Conservation (phyloP, 306 rosid genomes). For the Macrotyloma uniflorum region DNA sequence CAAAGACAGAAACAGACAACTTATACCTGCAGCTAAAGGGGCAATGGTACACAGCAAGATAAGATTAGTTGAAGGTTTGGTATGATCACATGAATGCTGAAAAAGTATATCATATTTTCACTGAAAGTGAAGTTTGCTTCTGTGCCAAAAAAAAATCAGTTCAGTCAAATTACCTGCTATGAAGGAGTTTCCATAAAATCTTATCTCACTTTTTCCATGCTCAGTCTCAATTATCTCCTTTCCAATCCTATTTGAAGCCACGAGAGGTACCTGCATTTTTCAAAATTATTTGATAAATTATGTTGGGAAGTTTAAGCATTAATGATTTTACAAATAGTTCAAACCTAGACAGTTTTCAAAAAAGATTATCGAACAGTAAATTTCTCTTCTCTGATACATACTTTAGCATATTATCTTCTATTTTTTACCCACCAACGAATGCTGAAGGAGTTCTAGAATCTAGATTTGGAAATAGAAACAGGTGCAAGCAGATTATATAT, state of each 20-base stretch:
- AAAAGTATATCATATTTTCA: constrained; percentile 6
- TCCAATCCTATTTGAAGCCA: constrained; percentile 93
- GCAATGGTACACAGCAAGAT: neutral
- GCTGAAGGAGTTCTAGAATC: constrained; percentile 19
- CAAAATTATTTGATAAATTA: constrained; percentile 24
- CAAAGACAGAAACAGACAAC: constrained; percentile 13
- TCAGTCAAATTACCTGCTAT: constrained; percentile 72
- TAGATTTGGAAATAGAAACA: constrained; percentile 17
- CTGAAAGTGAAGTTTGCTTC: constrained; percentile 11
- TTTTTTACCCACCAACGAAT: constrained; percentile 7
- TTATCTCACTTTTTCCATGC: constrained; percentile 83
- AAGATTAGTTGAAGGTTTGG: neutral
- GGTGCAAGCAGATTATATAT: neutral
- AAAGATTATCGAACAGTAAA: constrained; percentile 7
- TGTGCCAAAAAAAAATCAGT: neutral
- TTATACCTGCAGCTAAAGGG: constrained; percentile 31
- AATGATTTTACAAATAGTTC: neutral
- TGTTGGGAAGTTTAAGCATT: neutral
- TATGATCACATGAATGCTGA: neutral
- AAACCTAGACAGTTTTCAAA: neutral
- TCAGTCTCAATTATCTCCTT: constrained; percentile 83
- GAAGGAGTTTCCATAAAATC: constrained; percentile 91
- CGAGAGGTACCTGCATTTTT: constrained; percentile 82
- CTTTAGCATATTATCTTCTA: neutral
- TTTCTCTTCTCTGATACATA: neutral